These are phyloP conservation scores for Monilinia fructigena DNA, from an alignment of 2,329 filamentous ascomycete genomes.

Conservation along the genomic window DNA sequence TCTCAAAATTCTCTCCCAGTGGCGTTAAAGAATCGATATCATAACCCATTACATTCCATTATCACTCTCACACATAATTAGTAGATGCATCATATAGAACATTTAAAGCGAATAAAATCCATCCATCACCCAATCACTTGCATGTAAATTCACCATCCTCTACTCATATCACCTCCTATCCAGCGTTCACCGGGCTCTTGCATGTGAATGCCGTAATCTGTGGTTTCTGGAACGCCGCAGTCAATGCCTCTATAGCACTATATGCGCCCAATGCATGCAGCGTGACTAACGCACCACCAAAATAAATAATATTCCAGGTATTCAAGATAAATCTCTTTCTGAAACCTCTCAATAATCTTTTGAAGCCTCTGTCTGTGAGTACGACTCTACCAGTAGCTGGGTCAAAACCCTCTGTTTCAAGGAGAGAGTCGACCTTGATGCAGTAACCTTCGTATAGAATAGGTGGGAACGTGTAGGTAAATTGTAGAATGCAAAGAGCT, in stretches of 20 bases:
- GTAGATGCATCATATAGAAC: no score
- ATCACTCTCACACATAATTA: no score
- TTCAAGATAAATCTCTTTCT: slow-evolving; percentile 25
- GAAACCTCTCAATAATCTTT: slow-evolving; percentile 29
- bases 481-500: slow-evolving; percentile 47
- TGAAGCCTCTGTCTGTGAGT: slow-evolving; percentile 17
- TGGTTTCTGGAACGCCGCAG: slow-evolving; percentile 32
- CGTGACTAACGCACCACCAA: slow-evolving; percentile 30
- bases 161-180: neutral
- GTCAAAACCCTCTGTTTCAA: slow-evolving; percentile 37
- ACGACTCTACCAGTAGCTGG: slow-evolving; percentile 27
- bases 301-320: slow-evolving; percentile 32
- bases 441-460: slow-evolving; percentile 37
- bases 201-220: slow-evolving; percentile 34
- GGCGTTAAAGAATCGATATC: no score
- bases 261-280: slow-evolving; percentile 33
- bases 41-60: no score
- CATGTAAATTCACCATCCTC: neutral
- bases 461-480: slow-evolving; percentile 49
- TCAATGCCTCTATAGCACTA: slow-evolving; percentile 41
- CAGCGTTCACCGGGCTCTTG: slow-evolving; percentile 10
- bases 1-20: no score
- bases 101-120: neutral
- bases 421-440: slow-evolving; percentile 35
- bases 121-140: neutral